Conservation (phyloP, 495 filamentous ascomycete genomes). For the Trichoderma reesei region DNA sequence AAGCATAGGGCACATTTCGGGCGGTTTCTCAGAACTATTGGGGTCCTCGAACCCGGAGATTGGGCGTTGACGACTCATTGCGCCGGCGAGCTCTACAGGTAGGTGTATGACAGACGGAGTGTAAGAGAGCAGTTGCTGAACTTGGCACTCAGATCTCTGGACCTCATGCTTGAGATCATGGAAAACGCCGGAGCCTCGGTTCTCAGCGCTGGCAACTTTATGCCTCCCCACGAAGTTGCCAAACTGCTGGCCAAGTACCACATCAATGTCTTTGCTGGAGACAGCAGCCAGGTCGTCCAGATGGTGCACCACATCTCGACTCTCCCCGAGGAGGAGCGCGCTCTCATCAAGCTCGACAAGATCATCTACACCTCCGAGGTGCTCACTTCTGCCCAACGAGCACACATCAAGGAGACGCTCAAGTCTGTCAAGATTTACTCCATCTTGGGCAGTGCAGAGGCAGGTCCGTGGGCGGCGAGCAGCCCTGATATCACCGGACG, state of each 20-base stretch:
- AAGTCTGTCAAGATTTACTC: conserved; percentile 19
- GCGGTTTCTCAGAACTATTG: conserved; percentile 14
- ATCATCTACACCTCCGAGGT: conserved; percentile 24
- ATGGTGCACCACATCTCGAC: conserved; percentile 19
- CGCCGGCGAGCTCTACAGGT: conserved; percentile 17
- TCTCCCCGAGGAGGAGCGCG: conserved; percentile 11
- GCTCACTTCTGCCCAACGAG: conserved; percentile 16
- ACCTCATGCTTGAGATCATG: conserved; percentile 17
- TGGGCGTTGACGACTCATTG: conserved; percentile 24
- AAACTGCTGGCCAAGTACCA: conserved; percentile 16
- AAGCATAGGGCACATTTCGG: conserved; percentile 19
- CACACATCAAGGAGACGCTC: conserved; percentile 10
- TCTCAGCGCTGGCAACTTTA: conserved; percentile 19
- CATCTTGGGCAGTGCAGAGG: conserved; percentile 23
- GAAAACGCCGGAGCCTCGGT: conserved; percentile 23
- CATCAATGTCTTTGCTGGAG: conserved; percentile 22
- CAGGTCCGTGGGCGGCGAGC: conserved; percentile 20
- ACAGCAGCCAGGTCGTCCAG: conserved; percentile 21
- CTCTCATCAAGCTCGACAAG: conserved; percentile 16
- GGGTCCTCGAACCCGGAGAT: conserved; percentile 19
- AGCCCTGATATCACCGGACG: conserved; percentile 18
- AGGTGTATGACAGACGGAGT: background rate
- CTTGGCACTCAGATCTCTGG: conserved; percentile 8
- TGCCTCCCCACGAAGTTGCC: conserved; percentile 16
- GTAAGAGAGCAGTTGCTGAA: background rate